Evolutionary conservation across 495 filamentous ascomycete genomes (phyloP), one percentile per base, ranked within the genome.

Genomic region (Neurospora sp.): DNA sequence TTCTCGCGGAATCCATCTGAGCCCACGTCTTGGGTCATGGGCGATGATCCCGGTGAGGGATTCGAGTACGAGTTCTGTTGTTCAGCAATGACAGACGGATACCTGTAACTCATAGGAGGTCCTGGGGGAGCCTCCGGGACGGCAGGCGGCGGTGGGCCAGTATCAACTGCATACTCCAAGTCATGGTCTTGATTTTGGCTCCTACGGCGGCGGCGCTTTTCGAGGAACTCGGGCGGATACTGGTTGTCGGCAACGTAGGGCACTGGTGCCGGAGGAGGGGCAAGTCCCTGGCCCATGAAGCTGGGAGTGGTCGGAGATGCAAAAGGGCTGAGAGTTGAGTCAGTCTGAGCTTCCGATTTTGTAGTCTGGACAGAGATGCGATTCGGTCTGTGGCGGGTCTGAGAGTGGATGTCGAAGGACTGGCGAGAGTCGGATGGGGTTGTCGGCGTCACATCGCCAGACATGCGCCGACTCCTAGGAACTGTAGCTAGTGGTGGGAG

Each of bases 71-170:
- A 75, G 46, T 80, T 78, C 20, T 79, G 76, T 18, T 79, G 76
- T 69, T 78, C 78, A n/a, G 80, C 81, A 73, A 78, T 82, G 39
- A 77, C 81, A 72, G 88, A 83, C 35, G 86, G 84, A 23, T 85
- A 80, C 73, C 81, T 84, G 77, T 89, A 91, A 54, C 88, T 89
- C n/a, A 86, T 79, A 2, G 89, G 87, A 31, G 87, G 88, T 35
- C 84, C 84, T 77, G 85, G 86, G 5, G 89, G 89, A 2, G 84
- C 86, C 71, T 90, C 89, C 70, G 89, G 87, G 31, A 86, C 89
- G 54, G 85, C 84, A 72, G 88, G 88, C 7, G 83, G 87, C 41
- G 81, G 73, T 4, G 76, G 74, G 38, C 42, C 75, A 5, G 74
- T 73, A 62, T 79, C 78, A 31, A 76, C 70, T 72, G 81, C 69